Conservation (phyloP, 73 alveolate genomes). For the Blepharisma stoltei region DNA sequence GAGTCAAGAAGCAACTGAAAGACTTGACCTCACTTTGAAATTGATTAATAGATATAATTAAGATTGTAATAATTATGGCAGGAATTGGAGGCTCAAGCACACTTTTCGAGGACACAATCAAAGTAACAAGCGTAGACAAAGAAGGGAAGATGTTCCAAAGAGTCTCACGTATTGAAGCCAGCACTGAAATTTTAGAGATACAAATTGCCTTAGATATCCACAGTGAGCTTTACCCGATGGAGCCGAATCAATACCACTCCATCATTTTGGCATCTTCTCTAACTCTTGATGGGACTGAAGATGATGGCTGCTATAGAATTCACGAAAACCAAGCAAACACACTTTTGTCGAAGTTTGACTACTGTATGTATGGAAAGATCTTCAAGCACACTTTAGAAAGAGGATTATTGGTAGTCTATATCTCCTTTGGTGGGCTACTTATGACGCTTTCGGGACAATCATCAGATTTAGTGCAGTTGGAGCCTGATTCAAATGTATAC, state of each 20-base stretch:
- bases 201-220: conserved; percentile 21
- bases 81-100: background rate
- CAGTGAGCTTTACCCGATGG: conserved; percentile 26
- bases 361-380: conserved; percentile 28
- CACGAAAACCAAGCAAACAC: conserved; percentile 27
- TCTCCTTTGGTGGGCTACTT: conserved; percentile 22
- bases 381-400: conserved; percentile 6
- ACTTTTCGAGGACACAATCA: conserved; percentile 16
- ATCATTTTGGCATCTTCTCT: conserved; percentile 20
- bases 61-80: conserved; percentile 7
- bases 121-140: background rate
- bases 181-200: background rate
- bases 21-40: no score
- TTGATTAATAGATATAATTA: no score
- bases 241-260: conserved; percentile 11
- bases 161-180: conserved; percentile 13
- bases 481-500: conserved; percentile 24
- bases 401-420: background rate
- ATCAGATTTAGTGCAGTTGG: conserved; percentile 17
- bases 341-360: background rate
- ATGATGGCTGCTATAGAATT: conserved; percentile 5
- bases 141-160: conserved; percentile 29
- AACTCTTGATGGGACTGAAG: conserved; percentile 6
- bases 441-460: conserved; percentile 6
- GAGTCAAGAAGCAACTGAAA: no score